Evolutionary conservation across 805 yeast species (phyloP), one percentile per base, ranked within the genome.

Genomic region (Yarrowia deformans): DNA sequence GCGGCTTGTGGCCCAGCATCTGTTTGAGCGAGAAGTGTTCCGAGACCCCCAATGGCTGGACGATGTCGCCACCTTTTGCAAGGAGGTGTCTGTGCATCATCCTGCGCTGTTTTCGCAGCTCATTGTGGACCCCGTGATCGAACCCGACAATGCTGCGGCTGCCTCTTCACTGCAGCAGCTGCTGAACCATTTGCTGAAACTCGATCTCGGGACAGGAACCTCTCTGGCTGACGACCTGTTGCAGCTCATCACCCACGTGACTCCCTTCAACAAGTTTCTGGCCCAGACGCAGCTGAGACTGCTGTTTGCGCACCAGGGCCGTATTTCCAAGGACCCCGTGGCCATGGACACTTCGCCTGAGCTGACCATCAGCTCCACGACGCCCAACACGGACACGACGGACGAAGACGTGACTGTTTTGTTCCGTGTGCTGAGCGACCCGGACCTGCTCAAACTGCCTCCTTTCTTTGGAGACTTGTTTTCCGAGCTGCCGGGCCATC

Each of bases 381-480:
- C 66, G 1, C 66, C 66, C 2, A 58, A 29, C 29, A 42, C 49
- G 6, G 66, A 45, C 14, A 16, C 52, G 8, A 8, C 39, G 10
- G 68, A 48, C n/a, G 56, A 63, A 35, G 68, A 48, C 29, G 56
- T 63, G 1, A 8, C 48, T 16, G 56, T 39, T 39, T 8, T 63
- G 37, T 63, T 63, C 32, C 23, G 50, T 2, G 56, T 63, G 8
- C 46, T 63, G 40, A 10, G 52, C 9, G 52, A 60, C 39, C 46
- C 56, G 3, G 60, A 18, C 6, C 46, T 34, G n/a, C 18, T 32
- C 46, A 58, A 45, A 9, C 35, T 63, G 32, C 48, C 68, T 14
- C 46, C 67, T 1, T 60, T 70, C 9, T 72, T 74, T 45, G 75
- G 75, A 23, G 74, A 73, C 60, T 13, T 74, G 19, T 35, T 74